Evolutionary conservation across 495 filamentous ascomycete species (phyloP).

Genomic region (Penicillium argentinense): DNA sequence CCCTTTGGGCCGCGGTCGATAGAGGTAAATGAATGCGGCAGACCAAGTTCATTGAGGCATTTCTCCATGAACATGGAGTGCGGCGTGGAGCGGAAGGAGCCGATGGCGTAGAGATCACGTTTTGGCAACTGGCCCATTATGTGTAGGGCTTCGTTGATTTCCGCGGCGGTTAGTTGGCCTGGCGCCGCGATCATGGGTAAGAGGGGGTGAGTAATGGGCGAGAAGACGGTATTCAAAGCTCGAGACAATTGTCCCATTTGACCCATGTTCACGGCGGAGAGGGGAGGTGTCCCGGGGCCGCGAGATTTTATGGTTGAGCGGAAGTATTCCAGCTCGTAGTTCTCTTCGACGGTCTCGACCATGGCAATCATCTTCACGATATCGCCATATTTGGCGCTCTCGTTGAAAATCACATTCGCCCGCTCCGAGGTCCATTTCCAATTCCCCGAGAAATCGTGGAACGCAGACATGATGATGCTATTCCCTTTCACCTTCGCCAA

Average conservation of each 20-base stretch:
- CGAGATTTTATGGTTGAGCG: slow-evolving; percentile 72
- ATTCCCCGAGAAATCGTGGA: slow-evolving; percentile 79
- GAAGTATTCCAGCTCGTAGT: slow-evolving; percentile 87
- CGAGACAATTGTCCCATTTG: slow-evolving; percentile 78
- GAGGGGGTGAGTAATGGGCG: slow-evolving; percentile 80
- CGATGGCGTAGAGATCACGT: slow-evolving; percentile 76
- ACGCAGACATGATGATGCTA: slow-evolving; percentile 81
- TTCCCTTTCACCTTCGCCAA: slow-evolving; percentile 70
- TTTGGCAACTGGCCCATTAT: slow-evolving; percentile 79
- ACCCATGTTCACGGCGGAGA: slow-evolving; percentile 87
- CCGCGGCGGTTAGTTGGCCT: slow-evolving; percentile 77
- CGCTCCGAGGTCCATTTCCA: slow-evolving; percentile 78
- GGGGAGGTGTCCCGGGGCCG: slow-evolving; percentile 59
- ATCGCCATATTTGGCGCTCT: slow-evolving; percentile 72
- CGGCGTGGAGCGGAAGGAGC: slow-evolving; percentile 65
- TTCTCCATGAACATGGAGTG: slow-evolving; percentile 85
- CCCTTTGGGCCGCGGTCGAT: slow-evolving; percentile 67
- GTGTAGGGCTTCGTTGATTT: slow-evolving; percentile 76
- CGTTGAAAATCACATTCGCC: slow-evolving; percentile 65
- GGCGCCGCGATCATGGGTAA: slow-evolving; percentile 82
- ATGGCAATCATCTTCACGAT: slow-evolving; percentile 89
- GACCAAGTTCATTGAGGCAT: slow-evolving; percentile 80
- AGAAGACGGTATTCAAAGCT: slow-evolving; percentile 79
- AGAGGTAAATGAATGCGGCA: slow-evolving; percentile 78
- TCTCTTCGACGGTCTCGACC: slow-evolving; percentile 73